Conservation (phyloP, 1,284 basidiomycete genomes). For the Leccinum cinnamomeum region DNA sequence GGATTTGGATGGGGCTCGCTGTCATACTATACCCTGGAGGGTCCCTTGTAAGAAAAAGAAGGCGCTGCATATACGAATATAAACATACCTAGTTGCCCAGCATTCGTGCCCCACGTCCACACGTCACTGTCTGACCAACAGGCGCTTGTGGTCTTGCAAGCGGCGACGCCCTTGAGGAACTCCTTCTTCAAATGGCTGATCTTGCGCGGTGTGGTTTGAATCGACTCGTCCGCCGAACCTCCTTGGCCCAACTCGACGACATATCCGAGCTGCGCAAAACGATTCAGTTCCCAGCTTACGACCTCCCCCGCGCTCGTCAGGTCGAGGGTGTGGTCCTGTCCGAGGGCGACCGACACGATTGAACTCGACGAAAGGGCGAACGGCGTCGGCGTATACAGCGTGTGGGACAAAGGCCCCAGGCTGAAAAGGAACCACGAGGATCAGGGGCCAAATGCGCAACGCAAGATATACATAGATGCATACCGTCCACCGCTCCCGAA, state of each 20-base stretch:
- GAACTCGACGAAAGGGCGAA: slow-evolving; percentile 56
- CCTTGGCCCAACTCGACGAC: slow-evolving; percentile 58
- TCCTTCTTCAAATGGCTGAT: slow-evolving; percentile 85
- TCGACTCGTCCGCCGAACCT: slow-evolving; percentile 48
- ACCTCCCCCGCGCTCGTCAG: slow-evolving; percentile 82
- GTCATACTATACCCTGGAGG: slow-evolving; percentile 70
- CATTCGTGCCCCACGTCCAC: slow-evolving; percentile 96
- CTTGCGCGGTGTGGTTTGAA: slow-evolving; percentile 78
- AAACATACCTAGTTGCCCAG: slow-evolving; percentile 81
- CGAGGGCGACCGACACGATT: slow-evolving; percentile 71
- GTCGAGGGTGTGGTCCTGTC: slow-evolving; percentile 92
- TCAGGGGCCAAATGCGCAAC: slow-evolving; percentile 3
- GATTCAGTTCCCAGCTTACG: slow-evolving; percentile 88
- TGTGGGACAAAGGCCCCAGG: slow-evolving; percentile 76
- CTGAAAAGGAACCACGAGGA: slow-evolving; percentile 36
- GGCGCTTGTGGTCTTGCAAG: slow-evolving; percentile 84
- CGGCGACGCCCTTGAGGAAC: slow-evolving; percentile 79
- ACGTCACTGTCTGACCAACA: slow-evolving; percentile 89
- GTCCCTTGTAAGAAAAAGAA: background rate
- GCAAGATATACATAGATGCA: slow-evolving; percentile 13
- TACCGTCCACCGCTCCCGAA: slow-evolving; percentile 84
- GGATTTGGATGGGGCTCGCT: slow-evolving; percentile 75
- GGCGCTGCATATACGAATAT: background rate
- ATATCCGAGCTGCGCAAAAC: slow-evolving; percentile 90
- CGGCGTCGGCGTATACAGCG: slow-evolving; percentile 71